Evolutionary conservation across 1,284 basidiomycete species (phyloP), one percentile per base, ranked within the genome.

Genomic region (Trichosporon ovoides): DNA sequence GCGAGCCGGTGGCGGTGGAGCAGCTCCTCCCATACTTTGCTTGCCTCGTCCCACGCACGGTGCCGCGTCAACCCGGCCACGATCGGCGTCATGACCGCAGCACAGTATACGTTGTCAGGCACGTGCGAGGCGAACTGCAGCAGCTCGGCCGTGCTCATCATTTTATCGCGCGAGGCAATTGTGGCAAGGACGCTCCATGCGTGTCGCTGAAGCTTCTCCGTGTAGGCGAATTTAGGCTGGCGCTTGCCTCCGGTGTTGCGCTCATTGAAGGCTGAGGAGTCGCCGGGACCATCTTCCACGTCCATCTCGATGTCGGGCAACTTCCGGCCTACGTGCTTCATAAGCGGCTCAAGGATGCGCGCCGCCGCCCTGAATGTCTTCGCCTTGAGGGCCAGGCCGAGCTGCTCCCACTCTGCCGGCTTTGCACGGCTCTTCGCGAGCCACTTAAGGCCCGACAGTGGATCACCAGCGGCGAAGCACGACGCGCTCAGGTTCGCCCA

Each of bases 41-140:
- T 61, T 7, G 67, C 70, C n/a, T 50, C 50, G 6, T 20, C 28
- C 1, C 46, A 31, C 35, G 69, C 61, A 6, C 62, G 57, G 13
- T 66, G 63, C 7, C 51, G 16, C n/a, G 63, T 13, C 6, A 73
- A 56, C 3, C 66, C 71, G 36, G 57, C 57, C 54, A 74, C 66
- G 7, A 66, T 48, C 3, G 71, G 64, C 4, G 72, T 72, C n/a
- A 70, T 34, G 2, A 66, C 63, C 20, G 54, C 61, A 1, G 58
- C 59, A 7, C 58, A 36, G 1, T 58, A 38, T 1, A 60, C 49
- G 5, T 48, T 34, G 3, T 52, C 55, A 3, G 69, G 66, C 12
- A 73, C 20, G 3, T 36, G 34, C 3, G 59, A 35, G 4, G 60
- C 59, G 14, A 71, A 50, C 12, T 55, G 56, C 16, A 65, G 10